Percentiles rank a stretch among this genome's conserved stretches.
Evolutionary conservation across 129 eudicot species (phyloP).

Genomic region (Tanacetum coccineum): DNA sequence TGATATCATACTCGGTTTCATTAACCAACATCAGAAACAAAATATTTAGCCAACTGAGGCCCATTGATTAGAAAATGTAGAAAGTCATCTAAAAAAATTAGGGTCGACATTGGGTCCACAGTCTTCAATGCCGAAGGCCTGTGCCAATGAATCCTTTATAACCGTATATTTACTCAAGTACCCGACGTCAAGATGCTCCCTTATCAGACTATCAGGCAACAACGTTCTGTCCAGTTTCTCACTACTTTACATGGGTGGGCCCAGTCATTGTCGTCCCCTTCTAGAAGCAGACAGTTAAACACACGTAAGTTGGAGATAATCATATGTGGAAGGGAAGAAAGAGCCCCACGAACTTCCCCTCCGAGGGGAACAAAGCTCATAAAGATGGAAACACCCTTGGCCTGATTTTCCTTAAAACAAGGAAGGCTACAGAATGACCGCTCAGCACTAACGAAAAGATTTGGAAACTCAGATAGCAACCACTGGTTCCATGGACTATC

Average conservation of each 20-base stretch:
- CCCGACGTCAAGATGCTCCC: conserved; percentile 70
- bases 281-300: conserved; percentile 65
- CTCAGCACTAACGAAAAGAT: conserved; percentile 58
- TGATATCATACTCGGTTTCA: too few relatives aligned
- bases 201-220: conserved; percentile 57
- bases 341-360: conserved; percentile 76
- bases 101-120: conserved; percentile 78
- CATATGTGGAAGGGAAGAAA: conserved; percentile 72
- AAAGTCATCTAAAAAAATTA: too few relatives aligned
- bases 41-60: too few relatives aligned
- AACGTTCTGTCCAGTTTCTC: conserved; percentile 61
- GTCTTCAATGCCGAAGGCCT: conserved; percentile 63
- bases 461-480: conserved; percentile 70
- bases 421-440: conserved; percentile 65
- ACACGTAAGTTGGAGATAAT: conserved; percentile 53
- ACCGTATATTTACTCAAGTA: conserved; percentile 52
- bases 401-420: conserved; percentile 49
- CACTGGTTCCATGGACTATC: conserved; percentile 88
- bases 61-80: too few relatives aligned
- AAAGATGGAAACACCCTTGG: conserved; percentile 58
- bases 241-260: conserved; percentile 70
- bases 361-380: conserved; percentile 73
- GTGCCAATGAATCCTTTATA: conserved; percentile 60
- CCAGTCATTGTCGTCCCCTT: conserved; percentile 53
- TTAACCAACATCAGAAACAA: too few relatives aligned